Conservation (phyloP, 352 stramenopile species). For the Globisporangium solare region DNA sequence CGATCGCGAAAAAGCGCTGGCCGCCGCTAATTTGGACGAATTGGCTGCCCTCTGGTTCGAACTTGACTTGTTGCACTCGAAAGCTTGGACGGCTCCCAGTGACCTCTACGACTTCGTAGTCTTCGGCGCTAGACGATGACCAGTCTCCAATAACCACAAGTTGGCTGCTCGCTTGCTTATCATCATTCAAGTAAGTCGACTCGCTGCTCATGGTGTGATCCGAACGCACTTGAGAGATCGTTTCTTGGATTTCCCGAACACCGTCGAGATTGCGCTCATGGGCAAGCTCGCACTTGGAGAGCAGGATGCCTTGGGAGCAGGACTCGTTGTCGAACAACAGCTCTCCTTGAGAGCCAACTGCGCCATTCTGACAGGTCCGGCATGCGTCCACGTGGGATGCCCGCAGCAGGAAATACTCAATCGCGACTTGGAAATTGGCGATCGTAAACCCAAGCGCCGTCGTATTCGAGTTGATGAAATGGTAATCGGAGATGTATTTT, state of each 20-base stretch:
- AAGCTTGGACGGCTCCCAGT: slow-evolving; percentile 1
- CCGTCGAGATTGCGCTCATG: background rate
- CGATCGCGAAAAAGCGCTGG: slow-evolving; percentile 54
- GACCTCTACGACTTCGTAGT: no score
- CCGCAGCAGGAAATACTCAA: slow-evolving; percentile 72
- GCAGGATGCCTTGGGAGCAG: slow-evolving; percentile 4
- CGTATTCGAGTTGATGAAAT: slow-evolving; percentile 83
- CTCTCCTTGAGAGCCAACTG: no score
- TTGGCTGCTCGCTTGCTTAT: no score
- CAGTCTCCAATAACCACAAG: no score
- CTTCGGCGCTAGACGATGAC: no score
- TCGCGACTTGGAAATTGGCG: slow-evolving; percentile 74
- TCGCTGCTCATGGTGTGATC: background rate
- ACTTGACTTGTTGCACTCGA: background rate
- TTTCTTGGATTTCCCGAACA: background rate
- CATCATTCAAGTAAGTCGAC: no score
- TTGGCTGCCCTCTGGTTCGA: slow-evolving; percentile 1
- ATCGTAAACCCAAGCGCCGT: slow-evolving; percentile 75
- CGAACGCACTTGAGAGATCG: background rate
- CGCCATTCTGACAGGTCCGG: slow-evolving; percentile 9
- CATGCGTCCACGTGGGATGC: slow-evolving; percentile 21
- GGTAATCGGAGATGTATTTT: slow-evolving; percentile 71
- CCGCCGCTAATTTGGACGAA: slow-evolving; percentile 39
- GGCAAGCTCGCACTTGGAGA: slow-evolving; percentile 5
- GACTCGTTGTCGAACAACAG: background rate